Evolutionary conservation across 202 grass and related monocot genomes (phyloP), one percentile per base, ranked within the genome.

Genomic region (Schoenoplectus triqueter): DNA sequence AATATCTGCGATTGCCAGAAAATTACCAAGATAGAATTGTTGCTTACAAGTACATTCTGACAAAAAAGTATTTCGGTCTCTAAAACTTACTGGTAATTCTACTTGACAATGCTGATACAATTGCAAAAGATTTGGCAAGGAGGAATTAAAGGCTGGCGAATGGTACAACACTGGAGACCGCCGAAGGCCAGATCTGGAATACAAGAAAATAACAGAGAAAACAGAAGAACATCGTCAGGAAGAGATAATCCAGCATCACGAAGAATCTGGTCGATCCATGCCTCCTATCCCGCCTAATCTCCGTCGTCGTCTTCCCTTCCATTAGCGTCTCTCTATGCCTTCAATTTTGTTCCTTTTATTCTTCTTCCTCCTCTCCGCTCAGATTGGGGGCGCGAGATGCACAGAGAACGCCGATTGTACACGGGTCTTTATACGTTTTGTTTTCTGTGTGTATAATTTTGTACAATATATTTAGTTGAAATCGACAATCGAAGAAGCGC

Each of bases 161-260:
- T 15, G 67, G 61, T 60, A 70, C n/a, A 11, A 69, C 2, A 14
- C 9, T 6, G 56, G 69, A 69, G 19, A 59, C 31, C 10, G 81
- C 56, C 72, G 84, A 85, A 41, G 90, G 88, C 62, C 88, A 88
- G 87, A 94, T 48, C 47, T 90, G 65, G 78, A 85, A 90, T 40
- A 82, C 86, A 82, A 95, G 80, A 80, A 97, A 84, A 86, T 97
- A 95, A 75, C 85, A 86, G 91, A 97, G 95, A 81, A 93, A 90
- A 46, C 79, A 75, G 85, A 90, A 88, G 89, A 97, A 97, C 77
- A 88, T 70, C 81, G 94, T 82, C 39, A 97, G 88, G 95, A 97
- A 94, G 66, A 85, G 82, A 74, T 94, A 94, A 73, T 97, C 95
- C 86, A 97, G 71, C 79, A 67, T 64, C 80, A 97, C 91, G 89